Percentiles rank a stretch among this genome's conserved stretches.
These are phyloP conservation scores for Salix caprea DNA, from an alignment of 345 rosid genomes.

Conservation along the genomic window DNA sequence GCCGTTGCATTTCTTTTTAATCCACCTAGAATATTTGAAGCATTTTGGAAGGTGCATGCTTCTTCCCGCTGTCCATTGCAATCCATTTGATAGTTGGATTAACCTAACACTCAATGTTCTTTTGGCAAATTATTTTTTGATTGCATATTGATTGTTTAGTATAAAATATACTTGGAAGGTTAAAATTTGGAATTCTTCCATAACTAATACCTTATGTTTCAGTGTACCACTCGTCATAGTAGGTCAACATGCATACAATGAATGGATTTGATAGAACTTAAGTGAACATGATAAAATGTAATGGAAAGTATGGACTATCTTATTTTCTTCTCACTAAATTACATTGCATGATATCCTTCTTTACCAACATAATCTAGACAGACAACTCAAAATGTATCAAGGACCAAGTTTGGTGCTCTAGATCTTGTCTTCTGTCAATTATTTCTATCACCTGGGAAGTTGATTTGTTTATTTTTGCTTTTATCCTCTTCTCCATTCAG, in stretches of 20 bases:
- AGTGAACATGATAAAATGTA: background rate
- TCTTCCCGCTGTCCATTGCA: background rate
- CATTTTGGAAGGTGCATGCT: conserved; percentile 29
- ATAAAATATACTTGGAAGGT: background rate
- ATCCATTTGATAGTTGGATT: background rate
- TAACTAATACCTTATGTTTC: background rate
- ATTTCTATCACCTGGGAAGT: background rate
- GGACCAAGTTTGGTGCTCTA: background rate
- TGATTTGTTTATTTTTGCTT: background rate
- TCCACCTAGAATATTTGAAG: conserved; percentile 27
- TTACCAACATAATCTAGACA: background rate
- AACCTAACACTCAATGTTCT: background rate
- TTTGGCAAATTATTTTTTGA: background rate
- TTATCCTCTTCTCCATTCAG: background rate
- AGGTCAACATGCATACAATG: background rate
- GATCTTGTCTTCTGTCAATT: background rate
- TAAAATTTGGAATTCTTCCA: background rate
- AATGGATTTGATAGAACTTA: background rate
- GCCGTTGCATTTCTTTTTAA: conserved; percentile 22
- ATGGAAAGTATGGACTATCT: background rate
- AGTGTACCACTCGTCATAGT: background rate
- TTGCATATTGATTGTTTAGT: background rate
- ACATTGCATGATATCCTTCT: background rate
- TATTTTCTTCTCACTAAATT: background rate
- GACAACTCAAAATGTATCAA: background rate